A percentile compares a stretch with the other conserved stretches of the same genome.
Evolutionary conservation across 139 green algal genomes (phyloP).

Genomic region (Picochlorum costavermella): DNA sequence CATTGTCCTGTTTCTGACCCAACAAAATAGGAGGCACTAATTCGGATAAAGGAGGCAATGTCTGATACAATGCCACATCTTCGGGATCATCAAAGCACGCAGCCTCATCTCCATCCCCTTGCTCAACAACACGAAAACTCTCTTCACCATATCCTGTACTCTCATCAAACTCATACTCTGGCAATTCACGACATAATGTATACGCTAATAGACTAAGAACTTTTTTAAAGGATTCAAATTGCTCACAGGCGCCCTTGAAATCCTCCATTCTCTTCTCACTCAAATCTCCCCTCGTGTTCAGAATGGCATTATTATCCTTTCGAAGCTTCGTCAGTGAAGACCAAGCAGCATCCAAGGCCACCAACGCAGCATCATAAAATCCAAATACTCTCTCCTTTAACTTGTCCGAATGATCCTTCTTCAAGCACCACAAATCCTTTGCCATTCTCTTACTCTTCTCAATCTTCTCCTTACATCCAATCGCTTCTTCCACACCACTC

Average conservation of each 20-base stretch:
- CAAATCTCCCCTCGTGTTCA: conserved; percentile 60
- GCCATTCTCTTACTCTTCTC: conserved; percentile 34
- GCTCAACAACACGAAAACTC: background rate
- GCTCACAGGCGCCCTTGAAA: conserved; percentile 62
- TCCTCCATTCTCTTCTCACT: conserved; percentile 53
- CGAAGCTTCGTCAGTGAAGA: conserved; percentile 29
- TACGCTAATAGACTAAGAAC: conserved; percentile 48
- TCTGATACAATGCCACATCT: conserved; percentile 73
- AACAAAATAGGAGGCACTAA: conserved; percentile 78
- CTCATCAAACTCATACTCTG: no score
- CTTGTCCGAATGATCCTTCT: conserved; percentile 11
- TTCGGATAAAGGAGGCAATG: conserved; percentile 64
- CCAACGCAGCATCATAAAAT: conserved; percentile 36
- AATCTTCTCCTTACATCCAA: conserved; percentile 10
- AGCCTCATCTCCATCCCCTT: conserved; percentile 14
- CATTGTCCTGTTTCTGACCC: conserved; percentile 21
- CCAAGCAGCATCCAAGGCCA: conserved; percentile 47
- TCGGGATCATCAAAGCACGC: conserved; percentile 81
- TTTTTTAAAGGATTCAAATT: conserved; percentile 58
- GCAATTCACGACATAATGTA: conserved; percentile 28
- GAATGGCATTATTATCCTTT: conserved; percentile 16
- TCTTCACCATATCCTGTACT: no score
- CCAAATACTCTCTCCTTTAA: conserved; percentile 13
- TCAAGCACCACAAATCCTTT: conserved; percentile 5
- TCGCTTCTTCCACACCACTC: conserved; percentile 7